A percentile compares a stretch with the other conserved stretches of the same genome.
phyloP scores from a whole-genome alignment of 2,329 filamentous ascomycete genomes.

The Neofusicoccum sp. region DNA sequence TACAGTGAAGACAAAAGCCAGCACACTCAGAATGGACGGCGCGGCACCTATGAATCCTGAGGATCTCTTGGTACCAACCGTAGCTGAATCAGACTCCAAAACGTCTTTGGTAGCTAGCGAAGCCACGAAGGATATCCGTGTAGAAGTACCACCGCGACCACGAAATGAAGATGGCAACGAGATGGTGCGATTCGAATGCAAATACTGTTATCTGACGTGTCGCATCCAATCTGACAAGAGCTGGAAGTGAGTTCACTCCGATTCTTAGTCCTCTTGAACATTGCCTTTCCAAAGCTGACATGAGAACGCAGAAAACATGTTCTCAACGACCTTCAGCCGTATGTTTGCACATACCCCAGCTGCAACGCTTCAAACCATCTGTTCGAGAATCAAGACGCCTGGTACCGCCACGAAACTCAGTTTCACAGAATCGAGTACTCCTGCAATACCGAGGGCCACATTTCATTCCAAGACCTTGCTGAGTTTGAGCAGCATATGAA shows the following conservation, averaged over 20 bases:
- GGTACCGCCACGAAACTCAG: constrained; percentile 19
- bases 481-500: constrained; percentile 19
- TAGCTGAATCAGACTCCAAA: not conserved
- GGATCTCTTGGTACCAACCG: not conserved
- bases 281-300: not conserved
- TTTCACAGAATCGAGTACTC: constrained; percentile 18
- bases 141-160: not conserved
- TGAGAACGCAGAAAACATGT: constrained; percentile 13
- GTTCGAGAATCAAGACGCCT: constrained; percentile 17
- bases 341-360: constrained; percentile 19
- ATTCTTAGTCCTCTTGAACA: not conserved
- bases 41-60: not conserved
- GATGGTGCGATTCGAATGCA: not conserved
- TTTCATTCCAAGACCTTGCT: not conserved
- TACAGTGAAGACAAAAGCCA: not conserved
- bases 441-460: constrained; percentile 19
- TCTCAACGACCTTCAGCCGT: constrained; percentile 20
- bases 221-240: not conserved
- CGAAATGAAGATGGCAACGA: not conserved
- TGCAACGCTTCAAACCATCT: constrained; percentile 14
- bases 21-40: not conserved
- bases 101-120: not conserved
- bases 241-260: constrained; percentile 4
- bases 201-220: not conserved
- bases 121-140: not conserved